Base-by-base conservation (phyloP, 2,329 filamentous ascomycete species). In the Apiospora koreana region DNA sequence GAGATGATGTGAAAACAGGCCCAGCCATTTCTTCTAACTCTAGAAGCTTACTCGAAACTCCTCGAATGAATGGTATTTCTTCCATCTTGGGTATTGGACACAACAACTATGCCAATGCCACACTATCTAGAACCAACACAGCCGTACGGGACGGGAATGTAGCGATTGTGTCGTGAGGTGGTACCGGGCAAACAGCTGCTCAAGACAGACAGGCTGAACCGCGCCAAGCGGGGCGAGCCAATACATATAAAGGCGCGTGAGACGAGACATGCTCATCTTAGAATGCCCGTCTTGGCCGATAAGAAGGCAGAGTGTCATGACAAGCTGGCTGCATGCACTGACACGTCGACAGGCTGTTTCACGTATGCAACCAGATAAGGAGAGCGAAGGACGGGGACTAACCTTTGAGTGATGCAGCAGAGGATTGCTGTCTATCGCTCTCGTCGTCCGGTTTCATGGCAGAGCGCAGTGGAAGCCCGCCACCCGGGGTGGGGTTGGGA, bases 381-480 rank as follows among this genome's bases (percentile, higher is more conserved):
- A 67, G 7, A 9, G 38, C 65, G 31, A 28, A 58, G 64, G 67
- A 70, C n/a, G 54, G 21, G 18, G 76, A 77, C 77, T 67, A 72
- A 79, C 77, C 77, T 79, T 79, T 78, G 16, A 70, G 67, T 14
- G 69, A 67, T 42, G 71, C 72, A 68, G 73, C 75, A 23, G 72
- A 71, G 25, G 75, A 69, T 1, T 75, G 74, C 4, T 72, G 64
- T 41, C 75, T 73, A 48, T 79, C 77, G 21, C 72, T 68, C 50
- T 79, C 78, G 69, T 79, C 77, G 23, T 80, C 78, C 45, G 77
- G 73, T 69, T 78, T 80, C 69, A 80, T 70, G 62, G 77, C 77
- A 67, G 78, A 77, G 25, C 77, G 77, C 28, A 78, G 74, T 25
- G 76, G 77, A 18, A 71, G 74, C 12, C 73, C 71, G 18, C 77